Evolutionary conservation across 345 rosid genomes (phyloP).

Genomic region (Nephelium lappaceum): DNA sequence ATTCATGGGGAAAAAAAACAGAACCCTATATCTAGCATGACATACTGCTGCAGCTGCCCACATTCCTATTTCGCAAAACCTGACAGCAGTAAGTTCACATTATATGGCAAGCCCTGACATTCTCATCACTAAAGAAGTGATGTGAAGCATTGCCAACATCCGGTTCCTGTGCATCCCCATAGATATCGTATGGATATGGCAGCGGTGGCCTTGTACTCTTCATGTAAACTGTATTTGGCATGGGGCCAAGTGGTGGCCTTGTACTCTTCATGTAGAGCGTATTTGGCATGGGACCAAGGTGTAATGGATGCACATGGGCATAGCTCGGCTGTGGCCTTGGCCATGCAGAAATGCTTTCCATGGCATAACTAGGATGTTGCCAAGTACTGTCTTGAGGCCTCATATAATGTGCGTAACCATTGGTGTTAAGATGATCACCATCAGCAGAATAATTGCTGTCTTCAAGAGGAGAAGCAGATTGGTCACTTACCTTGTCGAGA

Average conservation of each 20-base stretch:
- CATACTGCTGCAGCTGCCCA: not conserved
- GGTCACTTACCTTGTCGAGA: not conserved
- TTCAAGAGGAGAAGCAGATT: not conserved
- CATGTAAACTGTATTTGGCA: not conserved
- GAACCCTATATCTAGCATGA: too few species aligned
- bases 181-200: conserved; percentile 26
- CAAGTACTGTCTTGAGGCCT: not conserved
- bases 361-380: not conserved
- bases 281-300: not conserved
- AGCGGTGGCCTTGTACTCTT: not conserved
- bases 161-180: conserved; percentile 17
- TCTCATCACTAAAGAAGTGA: conserved; percentile 31
- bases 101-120: conserved; percentile 23
- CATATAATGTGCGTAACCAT: not conserved
- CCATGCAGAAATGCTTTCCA: not conserved
- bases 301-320: not conserved
- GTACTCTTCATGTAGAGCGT: not conserved
- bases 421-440: not conserved
- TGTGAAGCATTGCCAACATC: conserved; percentile 17
- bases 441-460: not conserved
- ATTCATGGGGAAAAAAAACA: too few species aligned
- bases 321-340: conserved; percentile 2
- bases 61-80: too few species aligned
- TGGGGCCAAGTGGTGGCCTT: not conserved
- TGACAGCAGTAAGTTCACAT: conserved; percentile 7